Conservation (phyloP, 2,329 filamentous ascomycete species). For the Aspergillus quadricinctus region DNA sequence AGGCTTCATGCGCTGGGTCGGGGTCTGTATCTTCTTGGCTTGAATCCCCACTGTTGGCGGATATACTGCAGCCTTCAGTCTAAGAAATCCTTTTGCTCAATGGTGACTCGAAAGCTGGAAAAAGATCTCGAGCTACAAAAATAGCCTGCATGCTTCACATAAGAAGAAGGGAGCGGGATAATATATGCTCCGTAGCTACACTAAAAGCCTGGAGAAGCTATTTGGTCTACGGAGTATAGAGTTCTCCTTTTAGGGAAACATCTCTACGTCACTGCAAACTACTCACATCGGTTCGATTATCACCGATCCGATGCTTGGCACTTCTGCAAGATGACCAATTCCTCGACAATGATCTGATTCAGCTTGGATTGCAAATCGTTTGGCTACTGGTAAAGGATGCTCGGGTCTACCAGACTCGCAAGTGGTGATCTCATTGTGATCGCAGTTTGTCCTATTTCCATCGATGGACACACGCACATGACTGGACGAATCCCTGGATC, state of each 20-base stretch:
- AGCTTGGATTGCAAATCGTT: background rate
- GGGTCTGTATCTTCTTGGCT: too few relatives aligned
- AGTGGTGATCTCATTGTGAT: constrained; percentile 9
- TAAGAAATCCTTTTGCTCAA: background rate
- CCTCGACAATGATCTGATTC: background rate
- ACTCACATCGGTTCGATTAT: background rate
- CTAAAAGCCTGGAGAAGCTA: background rate
- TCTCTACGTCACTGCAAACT: background rate
- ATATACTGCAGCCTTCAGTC: too few relatives aligned
- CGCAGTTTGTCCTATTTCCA: background rate
- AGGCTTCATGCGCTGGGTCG: too few relatives aligned
- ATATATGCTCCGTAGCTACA: background rate
- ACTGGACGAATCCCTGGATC: background rate
- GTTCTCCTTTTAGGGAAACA: too few relatives aligned
- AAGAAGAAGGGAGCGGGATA: background rate
- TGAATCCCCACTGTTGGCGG: too few relatives aligned
- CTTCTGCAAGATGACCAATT: background rate
- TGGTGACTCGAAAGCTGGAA: background rate
- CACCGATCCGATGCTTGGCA: background rate
- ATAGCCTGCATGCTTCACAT: background rate
- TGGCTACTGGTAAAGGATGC: too few relatives aligned
- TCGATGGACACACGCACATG: background rate
- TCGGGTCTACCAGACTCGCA: background rate
- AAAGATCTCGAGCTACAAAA: background rate
- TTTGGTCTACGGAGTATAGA: too few relatives aligned